phyloP scores from a whole-genome alignment of 1,284 basidiomycete species.

The Sanguinoderma infundibulare region DNA sequence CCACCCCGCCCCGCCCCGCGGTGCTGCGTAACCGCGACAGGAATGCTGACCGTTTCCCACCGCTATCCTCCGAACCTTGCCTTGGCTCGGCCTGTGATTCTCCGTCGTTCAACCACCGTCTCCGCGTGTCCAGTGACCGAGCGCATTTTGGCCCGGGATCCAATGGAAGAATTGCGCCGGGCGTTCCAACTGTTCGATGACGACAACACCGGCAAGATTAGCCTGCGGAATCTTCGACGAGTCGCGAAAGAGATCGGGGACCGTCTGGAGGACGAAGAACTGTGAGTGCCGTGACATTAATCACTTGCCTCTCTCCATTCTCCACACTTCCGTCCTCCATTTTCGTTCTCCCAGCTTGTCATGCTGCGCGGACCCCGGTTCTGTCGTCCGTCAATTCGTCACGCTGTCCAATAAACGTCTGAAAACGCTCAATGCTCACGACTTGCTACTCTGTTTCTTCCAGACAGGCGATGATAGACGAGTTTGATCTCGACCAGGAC shows the following conservation, averaged over 20 bases:
- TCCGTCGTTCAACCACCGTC: constrained; percentile 3
- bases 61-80: background rate
- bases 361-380: background rate
- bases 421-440: background rate
- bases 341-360: background rate
- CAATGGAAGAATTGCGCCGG: constrained; percentile 94
- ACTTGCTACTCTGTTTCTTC: background rate
- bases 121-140: constrained; percentile 79
- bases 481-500: constrained; percentile 99
- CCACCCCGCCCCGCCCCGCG: background rate
- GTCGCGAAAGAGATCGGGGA: constrained; percentile 99
- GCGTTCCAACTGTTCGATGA: constrained; percentile 98
- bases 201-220: constrained; percentile 95
- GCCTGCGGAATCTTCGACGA: constrained; percentile 86
- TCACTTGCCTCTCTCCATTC: background rate
- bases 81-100: background rate
- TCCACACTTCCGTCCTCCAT: constrained; percentile 1
- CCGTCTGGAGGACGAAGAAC: constrained; percentile 93
- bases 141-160: constrained; percentile 91
- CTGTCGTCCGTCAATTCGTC: background rate
- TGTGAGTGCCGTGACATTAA: constrained; percentile 60
- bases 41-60: background rate
- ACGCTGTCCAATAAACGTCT: background rate
- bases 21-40: background rate
- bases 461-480: constrained; percentile 99